Conservation (phyloP, 2,329 filamentous ascomycete genomes). For the Alternaria tenuissima region DNA sequence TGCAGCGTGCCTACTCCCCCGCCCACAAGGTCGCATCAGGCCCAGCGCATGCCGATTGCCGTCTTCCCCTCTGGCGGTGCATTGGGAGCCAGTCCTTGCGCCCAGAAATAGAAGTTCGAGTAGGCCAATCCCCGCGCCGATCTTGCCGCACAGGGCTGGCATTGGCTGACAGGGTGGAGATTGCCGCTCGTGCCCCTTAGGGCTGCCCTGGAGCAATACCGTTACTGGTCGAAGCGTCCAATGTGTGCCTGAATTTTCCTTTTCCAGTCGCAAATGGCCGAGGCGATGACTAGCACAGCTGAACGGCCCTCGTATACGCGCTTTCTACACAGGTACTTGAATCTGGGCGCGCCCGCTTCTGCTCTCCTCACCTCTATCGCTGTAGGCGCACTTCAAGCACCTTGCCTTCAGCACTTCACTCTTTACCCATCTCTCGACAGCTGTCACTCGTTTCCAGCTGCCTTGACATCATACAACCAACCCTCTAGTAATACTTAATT, state of each 20-base stretch:
- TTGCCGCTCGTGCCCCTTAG: slow-evolving; percentile 37
- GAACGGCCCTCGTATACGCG: slow-evolving; percentile 17
- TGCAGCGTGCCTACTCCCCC: background rate
- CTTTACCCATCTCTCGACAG: slow-evolving; percentile 27
- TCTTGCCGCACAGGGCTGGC: slow-evolving; percentile 27
- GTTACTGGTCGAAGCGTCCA: slow-evolving; percentile 26
- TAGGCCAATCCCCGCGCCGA: slow-evolving; percentile 30
- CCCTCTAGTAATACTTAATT: slow-evolving; percentile 17
- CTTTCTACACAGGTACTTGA: slow-evolving; percentile 30
- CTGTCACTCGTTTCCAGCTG: slow-evolving; percentile 40
- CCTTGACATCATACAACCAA: slow-evolving; percentile 3
- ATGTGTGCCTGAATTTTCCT: slow-evolving; percentile 23
- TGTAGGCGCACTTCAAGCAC: slow-evolving; percentile 35
- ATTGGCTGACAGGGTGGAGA: slow-evolving; percentile 36
- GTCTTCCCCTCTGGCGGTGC: slow-evolving; percentile 1
- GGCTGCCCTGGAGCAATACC: slow-evolving; percentile 12
- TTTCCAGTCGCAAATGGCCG: slow-evolving; percentile 12
- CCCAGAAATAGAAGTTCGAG: slow-evolving; percentile 38
- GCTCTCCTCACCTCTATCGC: slow-evolving; percentile 29
- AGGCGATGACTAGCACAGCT: slow-evolving; percentile 25
- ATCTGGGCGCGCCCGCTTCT: slow-evolving; percentile 22
- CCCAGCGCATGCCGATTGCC: slow-evolving; percentile 20
- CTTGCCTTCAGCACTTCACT: slow-evolving; percentile 36
- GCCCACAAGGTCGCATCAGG: slow-evolving; percentile 2
- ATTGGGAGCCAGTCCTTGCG: slow-evolving; percentile 27